Conservation (phyloP, 306 rosid genomes). For the Fragaria iinumae region DNA sequence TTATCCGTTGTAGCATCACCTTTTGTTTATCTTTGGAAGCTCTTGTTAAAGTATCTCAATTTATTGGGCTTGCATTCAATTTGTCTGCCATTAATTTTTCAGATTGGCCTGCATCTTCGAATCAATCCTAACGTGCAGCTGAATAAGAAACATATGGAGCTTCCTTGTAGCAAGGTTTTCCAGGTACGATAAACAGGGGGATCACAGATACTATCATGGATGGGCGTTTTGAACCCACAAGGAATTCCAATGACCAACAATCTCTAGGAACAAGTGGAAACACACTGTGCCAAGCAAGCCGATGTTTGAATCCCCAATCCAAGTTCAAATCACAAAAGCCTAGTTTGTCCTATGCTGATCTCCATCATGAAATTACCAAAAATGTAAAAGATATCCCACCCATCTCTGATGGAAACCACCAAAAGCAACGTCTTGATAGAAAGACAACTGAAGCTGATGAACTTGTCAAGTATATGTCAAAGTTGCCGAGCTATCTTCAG, state of each 20-base stretch:
- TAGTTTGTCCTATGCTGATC: constrained; percentile 54
- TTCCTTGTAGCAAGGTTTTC: constrained; percentile 26
- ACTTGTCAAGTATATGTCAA: constrained; percentile 81
- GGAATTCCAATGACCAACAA: constrained; percentile 29
- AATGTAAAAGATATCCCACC: constrained; percentile 31
- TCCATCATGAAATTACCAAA: constrained; percentile 48
- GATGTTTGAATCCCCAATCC: constrained; percentile 42
- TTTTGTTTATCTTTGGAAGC: not conserved
- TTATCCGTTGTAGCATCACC: constrained; percentile 12
- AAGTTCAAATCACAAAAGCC: constrained; percentile 42
- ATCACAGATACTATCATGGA: constrained; percentile 45
- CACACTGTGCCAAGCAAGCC: constrained; percentile 19
- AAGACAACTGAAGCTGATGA: constrained; percentile 63
- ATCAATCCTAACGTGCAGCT: constrained; percentile 25
- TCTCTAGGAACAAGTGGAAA: constrained; percentile 32
- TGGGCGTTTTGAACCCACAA: constrained; percentile 27
- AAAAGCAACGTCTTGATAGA: constrained; percentile 38
- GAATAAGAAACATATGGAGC: constrained; percentile 26
- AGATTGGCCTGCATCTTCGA: constrained; percentile 18
- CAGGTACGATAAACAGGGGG: constrained; percentile 23
- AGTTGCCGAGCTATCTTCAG: constrained; percentile 83
- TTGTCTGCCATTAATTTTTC: constrained; percentile 6
- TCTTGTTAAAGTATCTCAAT: not conserved
- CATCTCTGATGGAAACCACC: constrained; percentile 35
- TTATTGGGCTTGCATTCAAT: not conserved